Conservation (phyloP, 2,329 filamentous ascomycete genomes). For the Aspergillus tubingensis region DNA sequence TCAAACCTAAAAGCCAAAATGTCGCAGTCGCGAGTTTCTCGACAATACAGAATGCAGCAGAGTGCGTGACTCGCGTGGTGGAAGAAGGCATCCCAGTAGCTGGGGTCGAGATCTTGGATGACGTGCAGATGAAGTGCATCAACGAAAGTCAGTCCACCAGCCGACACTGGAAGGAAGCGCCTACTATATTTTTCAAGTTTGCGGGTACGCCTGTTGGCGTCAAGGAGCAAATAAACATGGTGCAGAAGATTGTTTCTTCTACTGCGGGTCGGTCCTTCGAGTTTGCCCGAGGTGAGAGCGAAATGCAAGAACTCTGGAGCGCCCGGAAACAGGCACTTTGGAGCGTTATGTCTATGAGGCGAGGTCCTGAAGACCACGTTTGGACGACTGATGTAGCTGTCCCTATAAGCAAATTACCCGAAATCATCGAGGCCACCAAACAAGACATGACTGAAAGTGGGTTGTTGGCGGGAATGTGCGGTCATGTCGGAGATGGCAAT, state of each 20-base stretch:
- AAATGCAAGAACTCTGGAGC: slow-evolving; percentile 72
- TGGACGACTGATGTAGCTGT: slow-evolving; percentile 84
- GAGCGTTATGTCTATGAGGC: slow-evolving; percentile 67
- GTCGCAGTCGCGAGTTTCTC: slow-evolving; percentile 75
- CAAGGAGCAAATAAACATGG: slow-evolving; percentile 64
- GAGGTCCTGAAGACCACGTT: slow-evolving; percentile 61
- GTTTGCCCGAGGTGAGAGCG: slow-evolving; percentile 65
- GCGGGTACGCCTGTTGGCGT: slow-evolving; percentile 64
- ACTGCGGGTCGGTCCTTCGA: slow-evolving; percentile 63
- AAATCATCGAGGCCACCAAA: slow-evolving; percentile 72
- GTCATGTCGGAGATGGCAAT: slow-evolving; percentile 74
- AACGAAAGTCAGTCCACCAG: slow-evolving; percentile 53
- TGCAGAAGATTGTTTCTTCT: slow-evolving; percentile 59
- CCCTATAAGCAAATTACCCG: slow-evolving; percentile 68
- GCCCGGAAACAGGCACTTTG: slow-evolving; percentile 75
- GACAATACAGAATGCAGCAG: slow-evolving; percentile 68
- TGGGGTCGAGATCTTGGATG: slow-evolving; percentile 90
- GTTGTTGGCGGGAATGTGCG: slow-evolving; percentile 66
- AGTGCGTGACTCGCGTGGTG: slow-evolving; percentile 79
- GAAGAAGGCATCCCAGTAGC: slow-evolving; percentile 79
- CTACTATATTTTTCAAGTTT: slow-evolving; percentile 77
- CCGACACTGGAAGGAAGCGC: slow-evolving; percentile 65
- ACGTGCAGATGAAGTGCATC: slow-evolving; percentile 80
- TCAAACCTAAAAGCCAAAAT: slow-evolving; percentile 74
- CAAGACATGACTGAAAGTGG: slow-evolving; percentile 64